Evolutionary conservation across 805 yeast genomes (phyloP).

Genomic region (Yarrowia divulgata): DNA sequence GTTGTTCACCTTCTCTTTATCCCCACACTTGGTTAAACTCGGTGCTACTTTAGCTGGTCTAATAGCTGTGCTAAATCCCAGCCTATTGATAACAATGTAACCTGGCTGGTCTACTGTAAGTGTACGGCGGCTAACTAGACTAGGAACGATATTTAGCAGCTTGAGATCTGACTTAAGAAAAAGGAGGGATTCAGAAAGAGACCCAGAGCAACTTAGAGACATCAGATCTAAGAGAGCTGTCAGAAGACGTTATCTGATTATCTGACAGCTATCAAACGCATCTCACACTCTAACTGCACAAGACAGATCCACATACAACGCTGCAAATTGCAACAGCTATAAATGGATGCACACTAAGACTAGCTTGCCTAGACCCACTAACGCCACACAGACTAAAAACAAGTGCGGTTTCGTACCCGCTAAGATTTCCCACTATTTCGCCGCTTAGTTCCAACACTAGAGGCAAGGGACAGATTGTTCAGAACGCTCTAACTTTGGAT

Average conservation of each 20-base stretch:
- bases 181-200: neutral
- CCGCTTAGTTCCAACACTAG: neutral
- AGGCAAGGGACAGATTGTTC: neutral
- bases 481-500: neutral
- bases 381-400: neutral
- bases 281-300: too few species aligned
- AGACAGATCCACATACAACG: too few species aligned
- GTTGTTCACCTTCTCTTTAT: neutral
- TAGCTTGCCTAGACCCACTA: slow-evolving; percentile 6
- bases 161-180: neutral
- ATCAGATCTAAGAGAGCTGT: too few species aligned
- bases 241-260: neutral
- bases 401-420: neutral
- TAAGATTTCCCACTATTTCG: neutral
- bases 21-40: slow-evolving; percentile 3
- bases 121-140: slow-evolving; percentile 24
- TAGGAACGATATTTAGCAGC: slow-evolving; percentile 13
- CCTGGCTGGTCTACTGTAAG: neutral
- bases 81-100: neutral
- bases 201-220: neutral
- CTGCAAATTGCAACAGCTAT: neutral
- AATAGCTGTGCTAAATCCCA: neutral
- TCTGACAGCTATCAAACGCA: too few species aligned
- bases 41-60: neutral
- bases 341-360: neutral